Evolutionary conservation across 1,139 yeast species (phyloP).

Genomic region (Kluyveromyces sp.): DNA sequence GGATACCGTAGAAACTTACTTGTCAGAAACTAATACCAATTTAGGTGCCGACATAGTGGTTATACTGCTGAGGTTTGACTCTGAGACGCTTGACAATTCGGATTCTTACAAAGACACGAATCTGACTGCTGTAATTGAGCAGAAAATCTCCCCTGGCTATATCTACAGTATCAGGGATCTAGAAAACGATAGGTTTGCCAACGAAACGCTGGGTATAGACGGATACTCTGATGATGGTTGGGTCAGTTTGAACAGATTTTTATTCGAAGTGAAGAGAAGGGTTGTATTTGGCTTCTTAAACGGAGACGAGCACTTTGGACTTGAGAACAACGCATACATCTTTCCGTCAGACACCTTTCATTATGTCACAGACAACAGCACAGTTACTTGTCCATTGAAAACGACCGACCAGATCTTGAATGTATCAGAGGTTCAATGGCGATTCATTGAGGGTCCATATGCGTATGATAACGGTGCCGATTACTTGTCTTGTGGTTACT

Average conservation of each 20-base stretch:
- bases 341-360: constrained; percentile 16
- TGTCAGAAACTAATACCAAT: constrained; percentile 47
- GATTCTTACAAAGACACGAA: constrained; percentile 11
- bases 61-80: constrained; percentile 44
- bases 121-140: constrained; percentile 16
- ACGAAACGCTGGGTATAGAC: constrained; percentile 17
- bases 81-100: constrained; percentile 16
- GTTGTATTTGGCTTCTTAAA: constrained; percentile 22
- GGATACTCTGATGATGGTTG: constrained; percentile 23
- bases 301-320: constrained; percentile 10
- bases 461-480: constrained; percentile 33
- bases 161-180: constrained; percentile 35
- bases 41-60: constrained; percentile 49
- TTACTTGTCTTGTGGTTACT: constrained; percentile 47
- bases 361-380: constrained; percentile 18
- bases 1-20: constrained; percentile 34
- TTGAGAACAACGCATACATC: constrained; percentile 7
- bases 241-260: constrained; percentile 42
- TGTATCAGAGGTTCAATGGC: constrained; percentile 30
- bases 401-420: constrained; percentile 13
- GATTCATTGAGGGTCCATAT: constrained; percentile 34
- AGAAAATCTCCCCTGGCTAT: constrained; percentile 13
- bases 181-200: constrained; percentile 20
- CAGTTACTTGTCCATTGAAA: constrained; percentile 22
- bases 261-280: constrained; percentile 40